Base-by-base conservation (phyloP, 495 filamentous ascomycete genomes). In the Hypoxylon crocopeplum region DNA sequence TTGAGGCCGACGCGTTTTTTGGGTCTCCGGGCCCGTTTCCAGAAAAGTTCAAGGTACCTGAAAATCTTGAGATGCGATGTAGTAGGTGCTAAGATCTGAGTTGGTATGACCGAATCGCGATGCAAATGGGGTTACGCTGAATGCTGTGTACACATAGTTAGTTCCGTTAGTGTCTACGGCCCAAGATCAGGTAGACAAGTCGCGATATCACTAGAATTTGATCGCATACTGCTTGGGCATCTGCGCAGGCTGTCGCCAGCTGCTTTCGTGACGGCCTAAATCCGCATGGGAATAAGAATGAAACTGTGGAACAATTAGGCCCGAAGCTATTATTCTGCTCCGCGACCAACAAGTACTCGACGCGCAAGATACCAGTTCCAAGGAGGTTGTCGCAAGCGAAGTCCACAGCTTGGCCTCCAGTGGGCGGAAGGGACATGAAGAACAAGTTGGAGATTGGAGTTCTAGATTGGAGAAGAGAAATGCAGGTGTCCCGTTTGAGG, bases 401-500 rank as follows among this genome's bases (percentile, higher is more conserved):
- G 13, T 12, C n/a, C 27, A 27, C 36, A 54, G 44, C 49, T 54
- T 61, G 57, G 49, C 40, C 48, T 52, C 17, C 19, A 34, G 34
- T 32, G 25, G 30, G 25, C 24, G 38, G 25, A 33, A 16, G 30
- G n/a, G n/a, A n/a, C n/a, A n/a, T n/a, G n/a, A n/a, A 37, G 37
- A 13, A 32, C 12, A 12, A 21, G n/a, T 29, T 44, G 15, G 12
- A 40, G 5, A 24, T 47, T 41, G 44, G 20, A 41, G 27, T 36
- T 42, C 19, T 30, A 10, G 20, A 29, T 48, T 62, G 50, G 52
- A 56, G 51, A 51, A 34, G 22, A 16, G 16, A 51, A 27, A 45
- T 62, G 59, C 47, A 50, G 51, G 20, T 24, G 27, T 29, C 51
- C 40, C 41, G 21, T 51, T 62, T 25, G 11, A 39, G 16, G 12